Percentiles rank a stretch among this genome's conserved stretches.
Conservation (phyloP, 305 asterid species). For the Fraxinus platypoda region DNA sequence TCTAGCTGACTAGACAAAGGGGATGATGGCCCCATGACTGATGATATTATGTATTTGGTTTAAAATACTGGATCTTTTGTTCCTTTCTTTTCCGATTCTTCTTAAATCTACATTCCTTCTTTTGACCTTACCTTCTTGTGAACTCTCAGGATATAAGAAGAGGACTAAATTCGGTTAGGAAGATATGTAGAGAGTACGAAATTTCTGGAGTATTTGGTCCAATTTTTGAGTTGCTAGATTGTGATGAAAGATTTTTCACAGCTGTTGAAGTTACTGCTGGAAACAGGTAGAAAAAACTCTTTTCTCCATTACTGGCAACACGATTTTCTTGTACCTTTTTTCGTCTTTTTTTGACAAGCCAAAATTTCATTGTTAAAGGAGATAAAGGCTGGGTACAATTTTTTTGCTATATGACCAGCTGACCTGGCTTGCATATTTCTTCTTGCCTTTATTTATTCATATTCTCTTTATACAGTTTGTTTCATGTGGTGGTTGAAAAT, state of each 20-base stretch:
- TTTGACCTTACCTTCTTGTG: constrained; percentile 13
- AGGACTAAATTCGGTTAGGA: constrained; percentile 84
- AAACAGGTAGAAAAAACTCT: constrained; percentile 58
- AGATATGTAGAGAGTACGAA: constrained; percentile 54
- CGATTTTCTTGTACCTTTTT: constrained; percentile 1
- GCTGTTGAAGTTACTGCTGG: constrained; percentile 99
- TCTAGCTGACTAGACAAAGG: constrained; percentile 11
- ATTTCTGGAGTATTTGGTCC: constrained; percentile 89
- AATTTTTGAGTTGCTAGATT: constrained; percentile 82
- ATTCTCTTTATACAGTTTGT: constrained; percentile 59
- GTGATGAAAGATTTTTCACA: constrained; percentile 88
- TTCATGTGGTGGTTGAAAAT: constrained; percentile 89
- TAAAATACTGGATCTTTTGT: constrained; percentile 8
- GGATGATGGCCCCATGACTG: not conserved
- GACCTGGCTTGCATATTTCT: constrained; percentile 8
- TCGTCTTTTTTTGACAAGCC: constrained; percentile 5
- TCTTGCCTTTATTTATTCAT: constrained; percentile 14
- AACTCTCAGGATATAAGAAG: constrained; percentile 86
- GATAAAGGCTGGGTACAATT: not conserved
- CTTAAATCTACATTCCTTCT: constrained; percentile 12
- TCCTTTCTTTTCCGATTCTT: not conserved
- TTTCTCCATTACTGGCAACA: constrained; percentile 4
- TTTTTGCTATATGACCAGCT: not conserved
- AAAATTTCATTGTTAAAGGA: constrained; percentile 9
- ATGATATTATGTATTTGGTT: constrained; percentile 15